phyloP scores from a whole-genome alignment of 2,329 filamentous ascomycete genomes.

The Colletotrichum sojae region DNA sequence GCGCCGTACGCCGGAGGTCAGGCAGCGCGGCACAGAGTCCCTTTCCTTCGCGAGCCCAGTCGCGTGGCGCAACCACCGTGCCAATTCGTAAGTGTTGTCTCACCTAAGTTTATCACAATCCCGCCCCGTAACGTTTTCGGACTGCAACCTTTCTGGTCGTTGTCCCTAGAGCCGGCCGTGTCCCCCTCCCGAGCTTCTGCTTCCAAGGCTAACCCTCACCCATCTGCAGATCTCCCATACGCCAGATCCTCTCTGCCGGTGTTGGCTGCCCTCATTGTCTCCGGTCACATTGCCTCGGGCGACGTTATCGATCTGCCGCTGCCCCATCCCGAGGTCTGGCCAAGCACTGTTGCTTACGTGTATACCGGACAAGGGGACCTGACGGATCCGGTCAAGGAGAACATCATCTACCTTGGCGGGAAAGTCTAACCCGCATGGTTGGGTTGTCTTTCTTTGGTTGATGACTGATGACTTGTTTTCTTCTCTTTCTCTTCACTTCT shows the following conservation, averaged over 20 bases:
- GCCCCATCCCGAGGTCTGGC: constrained; percentile 70
- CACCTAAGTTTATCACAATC: constrained; percentile 22
- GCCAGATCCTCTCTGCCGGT: constrained; percentile 66
- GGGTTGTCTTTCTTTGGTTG: constrained; percentile 17
- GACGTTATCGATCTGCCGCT: constrained; percentile 71
- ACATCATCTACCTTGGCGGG: constrained; percentile 70
- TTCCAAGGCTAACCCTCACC: constrained; percentile 25
- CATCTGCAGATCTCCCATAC: constrained; percentile 60
- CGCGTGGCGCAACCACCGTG: constrained; percentile 53
- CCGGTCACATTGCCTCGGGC: constrained; percentile 64
- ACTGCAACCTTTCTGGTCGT: constrained; percentile 25
- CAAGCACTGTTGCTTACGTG: constrained; percentile 67
- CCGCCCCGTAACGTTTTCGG: constrained; percentile 33
- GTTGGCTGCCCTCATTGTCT: constrained; percentile 68
- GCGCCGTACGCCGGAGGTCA: constrained; percentile 42
- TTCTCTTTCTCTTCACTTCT: constrained; percentile 9
- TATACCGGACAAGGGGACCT: constrained; percentile 66
- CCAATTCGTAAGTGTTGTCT: constrained; percentile 61
- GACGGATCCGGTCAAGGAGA: constrained; percentile 63
- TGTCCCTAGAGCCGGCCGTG: constrained; percentile 11
- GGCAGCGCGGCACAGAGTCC: constrained; percentile 45
- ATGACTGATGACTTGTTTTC: constrained; percentile 30
- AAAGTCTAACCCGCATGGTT: constrained; percentile 51
- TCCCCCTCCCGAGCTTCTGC: constrained; percentile 10
- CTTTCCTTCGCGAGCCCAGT: constrained; percentile 40